These are phyloP conservation scores for Saxophila tyrrhenica DNA, from an alignment of 495 filamentous ascomycete genomes.

Conservation along the genomic window DNA sequence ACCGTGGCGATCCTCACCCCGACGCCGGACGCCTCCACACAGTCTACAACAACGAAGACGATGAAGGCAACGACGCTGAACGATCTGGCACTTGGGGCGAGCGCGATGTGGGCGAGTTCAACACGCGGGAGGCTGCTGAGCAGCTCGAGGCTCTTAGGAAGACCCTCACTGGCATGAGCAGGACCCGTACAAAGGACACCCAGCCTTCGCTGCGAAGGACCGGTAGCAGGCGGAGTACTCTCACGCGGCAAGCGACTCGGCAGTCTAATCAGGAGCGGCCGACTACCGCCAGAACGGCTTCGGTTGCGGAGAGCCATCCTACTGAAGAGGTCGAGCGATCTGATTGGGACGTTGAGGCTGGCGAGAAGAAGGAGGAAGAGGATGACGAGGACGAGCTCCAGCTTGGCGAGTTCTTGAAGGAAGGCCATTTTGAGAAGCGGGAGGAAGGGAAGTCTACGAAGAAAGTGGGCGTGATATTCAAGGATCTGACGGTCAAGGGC, in stretches of 20 bases:
- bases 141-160: slow-evolving; percentile 58
- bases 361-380: slow-evolving; percentile 21
- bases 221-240: slow-evolving; percentile 3
- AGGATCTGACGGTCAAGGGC: slow-evolving; percentile 66
- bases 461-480: slow-evolving; percentile 76
- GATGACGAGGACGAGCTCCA: slow-evolving; percentile 52
- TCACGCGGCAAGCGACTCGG: slow-evolving; percentile 20
- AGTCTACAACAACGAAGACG: slow-evolving; percentile 9
- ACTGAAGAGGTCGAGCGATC: slow-evolving; percentile 7
- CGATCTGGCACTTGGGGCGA: slow-evolving; percentile 66
- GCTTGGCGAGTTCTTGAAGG: slow-evolving; percentile 60
- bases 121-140: slow-evolving; percentile 52
- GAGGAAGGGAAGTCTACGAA: slow-evolving; percentile 61
- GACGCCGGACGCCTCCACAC: slow-evolving; percentile 4
- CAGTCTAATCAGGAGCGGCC: background rate
- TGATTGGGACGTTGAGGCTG: slow-evolving; percentile 20
- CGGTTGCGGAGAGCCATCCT: slow-evolving; percentile 9
- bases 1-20: slow-evolving; percentile 9
- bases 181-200: slow-evolving; percentile 35
- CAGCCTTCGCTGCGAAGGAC: background rate
- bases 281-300: slow-evolving; percentile 6
- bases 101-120: slow-evolving; percentile 51
- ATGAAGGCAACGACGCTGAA: background rate
- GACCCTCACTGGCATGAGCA: slow-evolving; percentile 50
- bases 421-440: slow-evolving; percentile 72